Evolutionary conservation across 2,329 filamentous ascomycete species (phyloP).

Genomic region (Microsporum canis): DNA sequence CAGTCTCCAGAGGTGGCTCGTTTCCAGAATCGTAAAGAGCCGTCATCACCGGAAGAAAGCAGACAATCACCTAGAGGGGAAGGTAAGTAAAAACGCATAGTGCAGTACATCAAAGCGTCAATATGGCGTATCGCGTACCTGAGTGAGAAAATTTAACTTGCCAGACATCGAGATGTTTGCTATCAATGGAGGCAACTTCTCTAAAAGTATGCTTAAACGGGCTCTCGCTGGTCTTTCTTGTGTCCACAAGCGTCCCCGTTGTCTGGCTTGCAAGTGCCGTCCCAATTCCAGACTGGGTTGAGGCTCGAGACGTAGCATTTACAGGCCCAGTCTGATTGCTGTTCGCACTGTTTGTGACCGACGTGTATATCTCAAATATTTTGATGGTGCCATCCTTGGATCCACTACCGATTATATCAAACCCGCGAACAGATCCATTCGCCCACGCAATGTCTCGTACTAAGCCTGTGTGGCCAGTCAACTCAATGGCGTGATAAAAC

Average conservation of each 20-base stretch:
- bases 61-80: conserved; percentile 30
- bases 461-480: conserved; percentile 61
- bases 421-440: conserved; percentile 77
- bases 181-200: conserved; percentile 34
- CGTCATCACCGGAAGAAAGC: conserved; percentile 35
- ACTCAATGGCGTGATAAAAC: conserved; percentile 73
- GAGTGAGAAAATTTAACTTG: conserved; percentile 36
- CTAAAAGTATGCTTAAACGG: conserved; percentile 33
- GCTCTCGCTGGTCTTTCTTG: conserved; percentile 26
- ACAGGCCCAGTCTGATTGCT: conserved; percentile 19
- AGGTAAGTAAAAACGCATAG: not conserved
- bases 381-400: conserved; percentile 84
- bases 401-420: conserved; percentile 81
- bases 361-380: conserved; percentile 59
- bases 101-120: not conserved
- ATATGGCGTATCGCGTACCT: conserved; percentile 20
- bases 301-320: conserved; percentile 16
- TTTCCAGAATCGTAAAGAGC: conserved; percentile 35
- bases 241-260: conserved; percentile 20
- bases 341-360: conserved; percentile 20
- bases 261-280: conserved; percentile 29
- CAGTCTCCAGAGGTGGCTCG: conserved; percentile 34
- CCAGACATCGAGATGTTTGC: conserved; percentile 36
- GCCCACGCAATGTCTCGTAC: conserved; percentile 89
- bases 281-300: conserved; percentile 33